Evolutionary conservation across 371 early-diverging fungal genomes (phyloP), one percentile per base, ranked within the genome.

Genomic region (Rhizomucor pusillus): DNA sequence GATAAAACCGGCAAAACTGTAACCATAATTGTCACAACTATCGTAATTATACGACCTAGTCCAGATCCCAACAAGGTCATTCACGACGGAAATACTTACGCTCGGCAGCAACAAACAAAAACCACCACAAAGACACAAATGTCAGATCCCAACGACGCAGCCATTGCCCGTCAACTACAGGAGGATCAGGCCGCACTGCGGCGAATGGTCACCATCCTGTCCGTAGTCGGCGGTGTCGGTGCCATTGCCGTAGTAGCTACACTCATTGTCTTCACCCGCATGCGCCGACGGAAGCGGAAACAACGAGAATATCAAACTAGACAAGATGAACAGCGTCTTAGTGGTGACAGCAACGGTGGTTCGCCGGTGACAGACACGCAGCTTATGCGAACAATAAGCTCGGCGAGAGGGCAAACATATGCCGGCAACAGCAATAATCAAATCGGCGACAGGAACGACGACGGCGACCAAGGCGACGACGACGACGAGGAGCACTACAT

Each of bases 121-220:
- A 39, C 19, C 25, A n/a, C 4, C 9, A 23, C 20, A 1, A 19
- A n/a, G 11, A 14, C 12, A 35, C 9, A 50, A 19, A 48, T 33
- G 19, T 22, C 33, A n/a, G 41, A 55, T 39, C 48, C 48, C 34
- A 40, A 55, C 13, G 43, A 57, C 25, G 47, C n/a, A 7, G 50
- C 46, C n/a, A 34, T 63, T 5, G 54, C 39, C 20, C 49, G 50
- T 18, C 63, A 63, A 25, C 35, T 63, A 29, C 39, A 53, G 43
- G 58, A 57, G 22, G 63, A 63, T 43, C 63, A 63, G 33, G 55
- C 45, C 9, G 63, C 63, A 20, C 43, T 63, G 12, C 39, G 47
- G 20, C 63, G 63, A 1, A 57, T 63, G 63, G 47, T 57, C n/a
- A 57, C 51, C n/a, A 63, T 57, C 34, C 50, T 63, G 5, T 57